Percentiles rank a stretch among this genome's conserved stretches.
Conservation (phyloP, 257 asterid species). For the Primulina huaijiensis region DNA sequence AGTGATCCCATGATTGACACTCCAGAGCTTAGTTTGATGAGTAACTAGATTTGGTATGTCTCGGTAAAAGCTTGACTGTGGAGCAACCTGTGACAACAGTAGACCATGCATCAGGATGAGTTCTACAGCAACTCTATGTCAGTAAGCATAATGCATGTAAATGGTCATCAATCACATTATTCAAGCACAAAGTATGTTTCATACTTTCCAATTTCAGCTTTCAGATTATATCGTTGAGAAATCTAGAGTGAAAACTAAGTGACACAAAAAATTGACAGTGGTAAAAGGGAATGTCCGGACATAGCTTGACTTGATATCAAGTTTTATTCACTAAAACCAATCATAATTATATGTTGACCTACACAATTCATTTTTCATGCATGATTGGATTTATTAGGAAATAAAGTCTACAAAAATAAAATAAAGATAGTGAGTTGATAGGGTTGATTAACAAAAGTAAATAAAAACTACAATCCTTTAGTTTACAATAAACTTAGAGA, state of each 20-base stretch:
- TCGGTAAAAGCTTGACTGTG: not conserved
- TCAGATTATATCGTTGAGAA: not conserved
- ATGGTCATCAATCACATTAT: not conserved
- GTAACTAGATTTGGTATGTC: conserved; percentile 7
- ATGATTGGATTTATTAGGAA: not conserved
- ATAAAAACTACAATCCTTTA: not conserved
- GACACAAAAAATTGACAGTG: not conserved
- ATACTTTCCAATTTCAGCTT: not conserved
- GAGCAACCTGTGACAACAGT: conserved; percentile 25
- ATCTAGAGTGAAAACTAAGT: not conserved
- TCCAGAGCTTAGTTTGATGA: conserved; percentile 20
- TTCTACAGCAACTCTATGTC: not conserved
- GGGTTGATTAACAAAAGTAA: not conserved
- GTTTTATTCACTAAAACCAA: not conserved
- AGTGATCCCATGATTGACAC: conserved; percentile 24
- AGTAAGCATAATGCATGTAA: not conserved
- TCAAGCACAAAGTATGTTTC: not conserved
- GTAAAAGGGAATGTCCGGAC: not conserved
- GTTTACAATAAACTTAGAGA: not conserved
- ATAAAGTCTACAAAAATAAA: not conserved
- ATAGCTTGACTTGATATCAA: not conserved
- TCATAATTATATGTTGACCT: not conserved
- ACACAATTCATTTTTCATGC: not conserved
- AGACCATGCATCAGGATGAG: not conserved
- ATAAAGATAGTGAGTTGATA: not conserved